Base-by-base conservation (phyloP, 2,329 filamentous ascomycete genomes). In the Verticillium alfalfae region DNA sequence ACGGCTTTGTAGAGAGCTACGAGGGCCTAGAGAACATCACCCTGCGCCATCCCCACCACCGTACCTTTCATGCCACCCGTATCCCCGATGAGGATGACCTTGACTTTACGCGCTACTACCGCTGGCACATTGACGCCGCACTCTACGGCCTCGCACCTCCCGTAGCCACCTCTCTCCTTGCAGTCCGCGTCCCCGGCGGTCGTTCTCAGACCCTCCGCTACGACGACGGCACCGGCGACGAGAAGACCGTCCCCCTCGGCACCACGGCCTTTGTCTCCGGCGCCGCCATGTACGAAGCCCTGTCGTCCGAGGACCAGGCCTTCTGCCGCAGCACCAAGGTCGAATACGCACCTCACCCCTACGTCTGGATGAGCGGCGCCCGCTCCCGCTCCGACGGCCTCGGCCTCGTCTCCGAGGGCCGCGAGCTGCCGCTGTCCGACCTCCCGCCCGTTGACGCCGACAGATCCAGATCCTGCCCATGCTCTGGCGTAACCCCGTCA, bases 61-160 rank as follows among this genome's bases (percentile, higher is more conserved):
- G 82, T 62, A 92, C 87, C 1, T 93, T 93, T 75, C 90, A 93
- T 73, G 83, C 84, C 59, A 84, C 85, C 5, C 71, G 77, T 22
- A 84, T 93, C 65, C 82, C 88, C 0, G 75, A 74, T 15, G 72
- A 75, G 8, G 78, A 82, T n/a, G 81, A 84, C 64, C 72, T 81
- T 22, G 75, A 76, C 67, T 80, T 70, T 63, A 84, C 82, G 3
- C 78, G 76, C 76, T 87, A 92, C 76, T 93, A 91, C 75, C 80
- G 90, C 63, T 93, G 90, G 90, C 90, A 93, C 72, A 92, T 93
- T 60, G 90, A 93, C 69, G 90, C 90, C 3, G 90, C 90, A 1
- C 77, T 93, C 6, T 93, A 93, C 70, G 88, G 84, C 18, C 81
- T 92, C 7, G 85, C 90, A n/a, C 89, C 90, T 3, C 89, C 90